phyloP scores from a whole-genome alignment of 306 rosid genomes.

The Begonia fuchsioides region DNA sequence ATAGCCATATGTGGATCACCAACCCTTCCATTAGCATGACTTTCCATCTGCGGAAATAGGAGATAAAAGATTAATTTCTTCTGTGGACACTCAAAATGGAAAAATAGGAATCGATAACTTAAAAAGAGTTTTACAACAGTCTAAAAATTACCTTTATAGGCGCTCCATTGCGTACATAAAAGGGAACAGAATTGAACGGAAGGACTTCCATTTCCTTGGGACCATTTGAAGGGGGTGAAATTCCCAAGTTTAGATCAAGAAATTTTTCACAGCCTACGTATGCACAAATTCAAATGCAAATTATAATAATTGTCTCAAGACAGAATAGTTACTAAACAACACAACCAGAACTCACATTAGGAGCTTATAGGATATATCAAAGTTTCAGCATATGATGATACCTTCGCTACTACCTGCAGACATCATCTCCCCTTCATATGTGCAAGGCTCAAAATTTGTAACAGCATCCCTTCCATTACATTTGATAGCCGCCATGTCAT shows the following conservation, averaged over 20 bases:
- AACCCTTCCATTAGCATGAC: slow-evolving; percentile 22
- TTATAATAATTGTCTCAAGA: background rate
- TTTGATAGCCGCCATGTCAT: slow-evolving; percentile 93
- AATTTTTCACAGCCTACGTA: slow-evolving; percentile 43
- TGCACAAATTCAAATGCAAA: too few relatives aligned
- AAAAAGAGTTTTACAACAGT: background rate
- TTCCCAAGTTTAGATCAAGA: slow-evolving; percentile 91
- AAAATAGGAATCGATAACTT: background rate
- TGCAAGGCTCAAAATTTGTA: slow-evolving; percentile 83
- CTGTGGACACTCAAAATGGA: slow-evolving; percentile 1
- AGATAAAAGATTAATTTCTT: slow-evolving; percentile 11
- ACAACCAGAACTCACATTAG: background rate
- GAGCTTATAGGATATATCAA: background rate
- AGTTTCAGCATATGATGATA: slow-evolving; percentile 2
- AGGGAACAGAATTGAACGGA: slow-evolving; percentile 38
- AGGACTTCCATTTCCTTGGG: slow-evolving; percentile 38
- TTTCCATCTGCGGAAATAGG: slow-evolving; percentile 51
- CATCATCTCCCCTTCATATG: slow-evolving; percentile 58
- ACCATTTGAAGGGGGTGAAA: slow-evolving; percentile 41
- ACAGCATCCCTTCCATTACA: slow-evolving; percentile 97
- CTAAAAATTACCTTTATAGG: slow-evolving; percentile 29
- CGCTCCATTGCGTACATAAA: slow-evolving; percentile 29
- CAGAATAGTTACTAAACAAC: background rate
- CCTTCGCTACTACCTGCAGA: slow-evolving; percentile 48
- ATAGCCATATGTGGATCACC: slow-evolving; percentile 26